Evolutionary conservation across 1,139 yeast genomes (phyloP).

Genomic region (Yarrowia galli): DNA sequence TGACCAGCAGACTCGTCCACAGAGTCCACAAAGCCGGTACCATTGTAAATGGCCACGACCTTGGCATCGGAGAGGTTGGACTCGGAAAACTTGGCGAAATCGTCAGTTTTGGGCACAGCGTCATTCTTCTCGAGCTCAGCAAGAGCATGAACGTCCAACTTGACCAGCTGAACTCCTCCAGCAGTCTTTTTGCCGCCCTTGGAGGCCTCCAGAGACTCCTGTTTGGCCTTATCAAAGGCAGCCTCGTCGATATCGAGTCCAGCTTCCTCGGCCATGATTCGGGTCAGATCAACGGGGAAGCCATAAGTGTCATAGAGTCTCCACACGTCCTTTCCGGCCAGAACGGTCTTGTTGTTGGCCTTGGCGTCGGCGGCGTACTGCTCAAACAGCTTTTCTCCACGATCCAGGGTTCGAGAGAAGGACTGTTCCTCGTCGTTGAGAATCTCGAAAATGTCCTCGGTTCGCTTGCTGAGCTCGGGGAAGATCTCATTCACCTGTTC

Average conservation of each 20-base stretch:
- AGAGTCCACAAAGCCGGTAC: slow-evolving; percentile 62
- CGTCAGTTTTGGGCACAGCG: slow-evolving; percentile 81
- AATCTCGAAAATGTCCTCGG: slow-evolving; percentile 82
- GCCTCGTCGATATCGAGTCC: slow-evolving; percentile 91
- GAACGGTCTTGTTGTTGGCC: slow-evolving; percentile 73
- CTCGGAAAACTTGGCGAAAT: slow-evolving; percentile 63
- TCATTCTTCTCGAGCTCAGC: slow-evolving; percentile 57
- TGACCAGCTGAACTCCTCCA: slow-evolving; percentile 65
- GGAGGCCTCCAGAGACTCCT: slow-evolving; percentile 91
- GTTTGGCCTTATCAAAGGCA: slow-evolving; percentile 88
- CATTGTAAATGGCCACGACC: slow-evolving; percentile 75
- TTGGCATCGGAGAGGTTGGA: slow-evolving; percentile 49
- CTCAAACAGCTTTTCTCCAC: slow-evolving; percentile 97
- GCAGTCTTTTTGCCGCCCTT: slow-evolving; percentile 78
- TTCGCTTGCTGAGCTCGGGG: slow-evolving; percentile 84
- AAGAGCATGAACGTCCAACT: slow-evolving; percentile 89
- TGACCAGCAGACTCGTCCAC: slow-evolving; percentile 58
- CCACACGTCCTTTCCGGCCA: slow-evolving; percentile 97
- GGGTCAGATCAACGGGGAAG: slow-evolving; percentile 96
- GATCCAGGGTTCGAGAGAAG: slow-evolving; percentile 91
- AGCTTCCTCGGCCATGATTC: slow-evolving; percentile 98
- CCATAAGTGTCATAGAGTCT: slow-evolving; percentile 99
- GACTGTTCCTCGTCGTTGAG: slow-evolving; percentile 95
- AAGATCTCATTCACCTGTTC: slow-evolving; percentile 86
- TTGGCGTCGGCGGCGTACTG: slow-evolving; percentile 87